Evolutionary conservation across 345 rosid genomes (phyloP), one percentile per base, ranked within the genome.

Genomic region (Brassica cretica): DNA sequence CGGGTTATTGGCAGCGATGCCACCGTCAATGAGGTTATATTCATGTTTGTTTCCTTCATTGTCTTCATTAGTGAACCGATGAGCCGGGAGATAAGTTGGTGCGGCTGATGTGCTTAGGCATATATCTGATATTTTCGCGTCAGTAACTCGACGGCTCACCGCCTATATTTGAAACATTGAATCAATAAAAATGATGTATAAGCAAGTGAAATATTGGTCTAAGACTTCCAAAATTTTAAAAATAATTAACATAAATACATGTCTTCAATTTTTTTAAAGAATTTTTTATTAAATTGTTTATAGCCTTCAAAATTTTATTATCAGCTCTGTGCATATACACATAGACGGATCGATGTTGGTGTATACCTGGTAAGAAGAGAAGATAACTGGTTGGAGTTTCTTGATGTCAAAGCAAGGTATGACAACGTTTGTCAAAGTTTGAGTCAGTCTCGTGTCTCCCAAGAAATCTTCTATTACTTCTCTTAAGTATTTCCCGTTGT

Each of bases 21-120:
- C 94, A 10, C 97, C 96, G 49, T 92, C 97, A n/a, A 92, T 80
- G 39, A 90, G 93, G 84, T 93, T 86, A 67, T 84, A 89, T 63
- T 89, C 94, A 4, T 65, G 66, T 11, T 53, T 51, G 10, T 68
- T 80, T 32, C 83, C 84, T 70, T 68, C 10, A 9, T 71, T 15
- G 71, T 86, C 88, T 78, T 84, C 76, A 29, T 79, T 90, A 62
- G 70, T 77, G 83, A 93, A 90, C 27, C 81, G 70, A 76, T 87
- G 72, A 58, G 89, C 82, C 12, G 98, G 98, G 14, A 93, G 70
- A 33, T 73, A 82, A 49, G 94, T 93, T 79, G 96, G 96, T 39
- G 98, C 93, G 3, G 94, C 91, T 1, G 96, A 87, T 58, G 98
- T 90, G 51, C 84, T 73, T 55, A 91, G 82, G 81, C 94, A 85